Base-by-base conservation (phyloP, 306 rosid species). In the Fragaria nilgerrensis region DNA sequence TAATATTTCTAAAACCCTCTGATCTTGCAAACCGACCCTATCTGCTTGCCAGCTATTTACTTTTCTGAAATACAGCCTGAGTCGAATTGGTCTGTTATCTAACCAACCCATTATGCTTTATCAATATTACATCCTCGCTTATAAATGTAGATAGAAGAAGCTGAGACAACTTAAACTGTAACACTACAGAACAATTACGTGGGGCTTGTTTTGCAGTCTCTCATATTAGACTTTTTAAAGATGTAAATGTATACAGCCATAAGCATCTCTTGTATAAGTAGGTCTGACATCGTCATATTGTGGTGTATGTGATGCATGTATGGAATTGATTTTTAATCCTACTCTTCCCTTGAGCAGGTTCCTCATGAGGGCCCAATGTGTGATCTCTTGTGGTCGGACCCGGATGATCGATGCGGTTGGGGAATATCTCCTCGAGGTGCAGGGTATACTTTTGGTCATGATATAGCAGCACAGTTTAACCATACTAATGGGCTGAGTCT, bases 311-410 rank as follows among this genome's bases (percentile, higher is more conserved):
- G 7, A 2, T 59, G 65, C 65, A 25, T 23, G 65, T 59, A 14
- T 63, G 9, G 22, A 74, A 43, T 64, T 44, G 20, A 20, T n/a
- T 49, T 5, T 3, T 70, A 71, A 62, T 43, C 36, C 17, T 63
- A 19, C 41, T 44, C 44, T 53, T 55, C 6, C 66, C 45, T 43
- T n/a, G 77, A 73, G 19, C 77, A 84, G 88, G 86, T 87, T 69
- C 90, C 90, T 71, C 90, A 87, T 74, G 88, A 87, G 66, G 90
- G 90, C 19, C 90, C 90, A 17, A 86, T 84, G 86, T 84, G 90
- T 65, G 88, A 87, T 79, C 90, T 87, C 41, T 58, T 82, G 66
- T 87, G 90, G 90, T 84, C 90, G 34, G 90, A 84, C 48, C 88
- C 88, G 0, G 88, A 87, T 77, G 84, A 87, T 62, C 83, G 88